Evolutionary conservation across 164 flowering plant genomes (phyloP).

Genomic region (Euptelea pleiosperma): DNA sequence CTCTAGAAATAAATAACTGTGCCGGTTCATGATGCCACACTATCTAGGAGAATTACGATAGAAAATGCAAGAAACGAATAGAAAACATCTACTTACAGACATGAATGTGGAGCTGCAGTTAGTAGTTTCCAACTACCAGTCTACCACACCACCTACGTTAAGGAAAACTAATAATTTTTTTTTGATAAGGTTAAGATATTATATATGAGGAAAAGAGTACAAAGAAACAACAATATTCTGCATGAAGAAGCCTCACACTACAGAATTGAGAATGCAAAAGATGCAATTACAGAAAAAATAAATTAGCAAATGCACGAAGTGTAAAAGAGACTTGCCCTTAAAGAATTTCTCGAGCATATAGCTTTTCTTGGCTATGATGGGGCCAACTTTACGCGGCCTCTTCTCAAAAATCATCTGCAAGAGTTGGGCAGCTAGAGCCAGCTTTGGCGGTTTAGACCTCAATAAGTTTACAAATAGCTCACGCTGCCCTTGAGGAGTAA

Average conservation of each 20-base stretch:
- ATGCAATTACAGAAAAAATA: neutral
- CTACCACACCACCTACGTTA: too few relatives aligned
- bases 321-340: slow-evolving; percentile 36
- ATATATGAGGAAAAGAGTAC: too few relatives aligned
- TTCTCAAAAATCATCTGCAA: slow-evolving; percentile 70
- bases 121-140: too few relatives aligned
- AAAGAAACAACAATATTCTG: too few relatives aligned
- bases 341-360: slow-evolving; percentile 69
- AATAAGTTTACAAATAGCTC: slow-evolving; percentile 55
- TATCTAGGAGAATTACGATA: too few relatives aligned
- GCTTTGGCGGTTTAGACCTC: slow-evolving; percentile 43
- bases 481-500: slow-evolving; percentile 43
- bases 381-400: slow-evolving; percentile 52
- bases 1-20: too few relatives aligned
- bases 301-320: neutral
- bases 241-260: neutral
- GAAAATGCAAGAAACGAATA: too few relatives aligned
- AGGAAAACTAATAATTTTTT: too few relatives aligned
- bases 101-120: too few relatives aligned
- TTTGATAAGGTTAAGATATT: too few relatives aligned
- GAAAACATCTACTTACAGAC: too few relatives aligned
- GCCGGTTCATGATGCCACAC: too few relatives aligned
- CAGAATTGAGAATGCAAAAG: slow-evolving; percentile 1
- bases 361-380: slow-evolving; percentile 53
- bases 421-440: slow-evolving; percentile 51